Evolutionary conservation across 2,329 filamentous ascomycete genomes (phyloP).

Genomic region (Alternaria ethzedia): DNA sequence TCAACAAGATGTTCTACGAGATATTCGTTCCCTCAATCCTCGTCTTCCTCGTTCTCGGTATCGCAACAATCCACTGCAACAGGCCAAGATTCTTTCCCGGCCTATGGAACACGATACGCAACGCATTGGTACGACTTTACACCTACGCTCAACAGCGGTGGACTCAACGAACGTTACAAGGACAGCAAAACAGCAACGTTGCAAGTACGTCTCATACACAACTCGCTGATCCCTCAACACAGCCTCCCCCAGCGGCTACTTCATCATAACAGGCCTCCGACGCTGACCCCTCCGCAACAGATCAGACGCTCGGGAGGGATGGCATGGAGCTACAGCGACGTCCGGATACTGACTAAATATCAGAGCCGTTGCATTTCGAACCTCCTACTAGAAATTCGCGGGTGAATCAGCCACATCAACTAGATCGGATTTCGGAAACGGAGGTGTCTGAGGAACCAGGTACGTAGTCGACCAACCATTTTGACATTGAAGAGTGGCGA

Average conservation of each 20-base stretch:
- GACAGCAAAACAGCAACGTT: neutral
- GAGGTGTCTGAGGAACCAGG: neutral
- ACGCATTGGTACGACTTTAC: neutral
- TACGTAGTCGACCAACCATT: rapidly evolving
- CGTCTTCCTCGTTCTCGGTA: too few species aligned
- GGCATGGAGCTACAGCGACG: neutral
- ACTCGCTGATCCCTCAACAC: neutral
- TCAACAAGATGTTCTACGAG: neutral
- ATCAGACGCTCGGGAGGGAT: neutral
- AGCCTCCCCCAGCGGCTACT: neutral
- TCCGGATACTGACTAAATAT: neutral
- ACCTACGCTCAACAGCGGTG: neutral
- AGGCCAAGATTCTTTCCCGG: too few species aligned
- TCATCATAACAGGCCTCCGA: neutral
- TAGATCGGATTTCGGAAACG: neutral
- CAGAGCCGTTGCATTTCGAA: neutral
- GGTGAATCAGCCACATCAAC: neutral
- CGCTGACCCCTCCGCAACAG: neutral
- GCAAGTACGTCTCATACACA: neutral
- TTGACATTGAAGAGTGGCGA: neutral
- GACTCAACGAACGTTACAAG: neutral
- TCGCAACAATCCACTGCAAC: too few species aligned
- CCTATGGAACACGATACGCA: neutral
- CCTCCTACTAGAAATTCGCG: neutral
- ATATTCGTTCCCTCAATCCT: too few species aligned